A percentile compares a stretch with the other conserved stretches of the same genome.
phyloP scores from a whole-genome alignment of 805 yeast species.

The Yamadazyma scolyti region DNA sequence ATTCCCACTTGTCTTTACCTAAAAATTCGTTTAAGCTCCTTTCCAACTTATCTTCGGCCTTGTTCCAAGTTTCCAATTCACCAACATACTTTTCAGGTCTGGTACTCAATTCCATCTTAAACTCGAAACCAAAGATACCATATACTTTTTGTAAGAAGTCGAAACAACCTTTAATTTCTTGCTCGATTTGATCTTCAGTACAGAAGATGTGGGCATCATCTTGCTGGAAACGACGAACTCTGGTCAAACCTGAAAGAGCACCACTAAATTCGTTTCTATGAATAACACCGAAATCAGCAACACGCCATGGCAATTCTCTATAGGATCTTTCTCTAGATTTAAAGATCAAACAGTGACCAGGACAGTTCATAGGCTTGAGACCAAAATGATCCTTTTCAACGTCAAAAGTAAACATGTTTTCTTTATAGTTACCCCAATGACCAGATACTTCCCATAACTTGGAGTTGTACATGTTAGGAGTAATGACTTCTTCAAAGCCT shows the following conservation, averaged over 20 bases:
- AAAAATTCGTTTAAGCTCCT: slow-evolving; percentile 73
- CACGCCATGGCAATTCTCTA: slow-evolving; percentile 97
- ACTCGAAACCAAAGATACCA: slow-evolving; percentile 90
- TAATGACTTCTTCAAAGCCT: slow-evolving; percentile 97
- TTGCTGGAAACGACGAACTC: slow-evolving; percentile 98
- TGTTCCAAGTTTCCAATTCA: slow-evolving; percentile 89
- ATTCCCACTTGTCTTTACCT: slow-evolving; percentile 84
- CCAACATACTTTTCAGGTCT: slow-evolving; percentile 97
- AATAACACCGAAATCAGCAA: slow-evolving; percentile 95
- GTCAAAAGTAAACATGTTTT: slow-evolving; percentile 94
- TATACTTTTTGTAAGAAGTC: slow-evolving; percentile 83
- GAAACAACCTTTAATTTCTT: slow-evolving; percentile 78
- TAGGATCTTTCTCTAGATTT: slow-evolving; percentile 91
- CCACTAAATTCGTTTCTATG: slow-evolving; percentile 97
- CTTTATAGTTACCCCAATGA: slow-evolving; percentile 97
- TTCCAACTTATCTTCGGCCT: slow-evolving; percentile 83
- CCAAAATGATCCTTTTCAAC: slow-evolving; percentile 96
- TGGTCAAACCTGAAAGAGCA: slow-evolving; percentile 84
- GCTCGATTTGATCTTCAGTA: slow-evolving; percentile 83
- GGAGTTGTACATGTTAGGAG: slow-evolving; percentile 98
- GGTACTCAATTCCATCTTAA: slow-evolving; percentile 95
- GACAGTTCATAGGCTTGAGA: slow-evolving; percentile 91
- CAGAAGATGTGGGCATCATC: slow-evolving; percentile 99
- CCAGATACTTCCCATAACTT: slow-evolving; percentile 99
- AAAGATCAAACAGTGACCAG: slow-evolving; percentile 91